Base-by-base conservation (phyloP, 1,284 basidiomycete genomes). In the Baeospora myosura region DNA sequence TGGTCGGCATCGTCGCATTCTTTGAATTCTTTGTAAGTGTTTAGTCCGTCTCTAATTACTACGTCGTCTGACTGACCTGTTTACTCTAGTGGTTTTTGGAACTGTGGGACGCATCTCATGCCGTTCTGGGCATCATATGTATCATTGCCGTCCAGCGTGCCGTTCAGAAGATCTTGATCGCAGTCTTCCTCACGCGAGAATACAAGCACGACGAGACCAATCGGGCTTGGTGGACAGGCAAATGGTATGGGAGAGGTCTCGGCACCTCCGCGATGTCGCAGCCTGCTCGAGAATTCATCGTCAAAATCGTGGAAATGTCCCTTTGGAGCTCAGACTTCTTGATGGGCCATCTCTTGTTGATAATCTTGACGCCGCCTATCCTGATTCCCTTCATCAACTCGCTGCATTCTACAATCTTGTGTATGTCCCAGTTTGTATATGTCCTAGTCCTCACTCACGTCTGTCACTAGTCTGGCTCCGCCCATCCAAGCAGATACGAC, bases 161-260 rank as follows among this genome's bases (percentile, higher is more conserved):
- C 39, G 76, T 96, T 55, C 89, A 92, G 68, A 97, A 97, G 71
- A 79, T 94, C 49, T 72, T 96, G 47, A 97, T 97, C 50, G 77
- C 91, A 1, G 83, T 92, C 44, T 91, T 94, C 76, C 71, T 97
- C 40, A 88, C 90, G 30, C 82, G 93, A 61, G 93, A 97, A 66
- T 92, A 86, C 72, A 96, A 96, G 69, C 88, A 94, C 60, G 94
- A 97, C 58, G 92, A 96, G 68, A 93, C 90, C 14, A 96, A 97
- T 67, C 74, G 89, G 47, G 92, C 92, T 5, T 97, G 93, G 93
- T 97, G 93, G 93, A 93, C 91, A n/a, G 93, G 93, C 60, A 89
- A 92, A 64, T 96, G 93, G 93, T 94, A 93, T 59, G 91, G 92
- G 39, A 77, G 91, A 43, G 89, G 90, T 30, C 71, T 96, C 23